Base-by-base conservation (phyloP, 2,329 filamentous ascomycete species). In the Diaporthe vaccinii region DNA sequence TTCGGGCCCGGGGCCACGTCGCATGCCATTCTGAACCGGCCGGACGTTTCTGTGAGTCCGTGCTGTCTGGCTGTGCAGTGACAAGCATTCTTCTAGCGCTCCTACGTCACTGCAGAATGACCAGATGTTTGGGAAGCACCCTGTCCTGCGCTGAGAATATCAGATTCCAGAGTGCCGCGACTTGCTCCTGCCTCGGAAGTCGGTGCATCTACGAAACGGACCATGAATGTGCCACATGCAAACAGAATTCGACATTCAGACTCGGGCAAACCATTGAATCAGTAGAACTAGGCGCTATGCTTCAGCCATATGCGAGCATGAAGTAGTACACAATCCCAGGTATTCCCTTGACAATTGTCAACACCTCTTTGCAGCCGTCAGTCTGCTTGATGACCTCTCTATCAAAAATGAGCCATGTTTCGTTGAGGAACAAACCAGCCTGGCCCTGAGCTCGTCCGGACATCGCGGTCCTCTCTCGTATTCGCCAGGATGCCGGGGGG, bases 401-500 rank as follows among this genome's bases (percentile, higher is more conserved):
- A 78, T 92, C 90, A 79, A 92, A 88, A 49, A 90, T 81, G 81
- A 90, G 91, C 89, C 89, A 92, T 90, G 90, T 92, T 55, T 86
- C 85, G 80, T 88, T 85, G 80, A 91, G 91, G 31, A 91, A 81
- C n/a, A 86, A 5, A 79, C 80, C 91, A 89, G 1, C 90, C 89
- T 17, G 91, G 84, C 80, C 92, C 90, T 89, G 90, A 92, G 41
- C 83, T 84, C 34, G 80, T 79, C 8, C 84, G 82, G 67, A 88
- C 84, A 76, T 86, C 88, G 28, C 88, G 87, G 76, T 90, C 87
- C 0, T 82, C 79, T 6, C 86, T 80, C 85, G 88, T 76, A 92
- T 85, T 17, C 86, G 80, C 70, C 88, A 68, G 7, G 12, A 53
- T 20, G 15, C 3, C n/a, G n/a, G 41, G 14, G 44, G 22, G 14